These are phyloP conservation scores for Phaffia australis DNA, from an alignment of 768 basidiomycete genomes.

Conservation along the genomic window DNA sequence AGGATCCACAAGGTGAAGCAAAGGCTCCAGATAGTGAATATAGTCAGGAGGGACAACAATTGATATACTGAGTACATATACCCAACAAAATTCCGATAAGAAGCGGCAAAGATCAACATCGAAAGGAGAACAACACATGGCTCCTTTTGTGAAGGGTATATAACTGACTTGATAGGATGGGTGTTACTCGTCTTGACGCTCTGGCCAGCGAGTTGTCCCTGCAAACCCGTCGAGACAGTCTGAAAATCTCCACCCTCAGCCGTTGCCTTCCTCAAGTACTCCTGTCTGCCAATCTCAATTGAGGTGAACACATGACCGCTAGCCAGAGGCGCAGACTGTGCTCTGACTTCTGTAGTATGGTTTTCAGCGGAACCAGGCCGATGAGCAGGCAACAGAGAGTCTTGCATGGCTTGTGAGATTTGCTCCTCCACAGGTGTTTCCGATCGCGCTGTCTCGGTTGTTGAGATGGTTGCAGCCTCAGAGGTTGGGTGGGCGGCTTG, in stretches of 20 bases:
- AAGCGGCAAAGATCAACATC: background rate
- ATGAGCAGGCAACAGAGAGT: slow-evolving; percentile 2
- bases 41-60: slow-evolving; percentile 53
- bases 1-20: slow-evolving; percentile 9
- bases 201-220: slow-evolving; percentile 19
- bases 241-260: slow-evolving; percentile 44
- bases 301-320: slow-evolving; percentile 11
- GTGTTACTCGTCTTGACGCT: slow-evolving; percentile 56
- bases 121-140: background rate
- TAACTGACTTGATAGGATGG: slow-evolving; percentile 69
- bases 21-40: slow-evolving; percentile 42
- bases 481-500: too few relatives aligned
- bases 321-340: background rate
- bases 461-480: too few relatives aligned
- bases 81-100: background rate
- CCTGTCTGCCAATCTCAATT: slow-evolving; percentile 18
- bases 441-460: too few relatives aligned
- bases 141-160: background rate
- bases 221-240: slow-evolving; percentile 33
- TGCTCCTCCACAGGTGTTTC: slow-evolving; percentile 5
- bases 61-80: slow-evolving; percentile 47
- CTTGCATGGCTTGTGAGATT: slow-evolving; percentile 18
- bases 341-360: too few relatives aligned
- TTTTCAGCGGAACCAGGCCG: background rate
- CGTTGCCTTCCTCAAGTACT: slow-evolving; percentile 4